phyloP scores from a whole-genome alignment of 2,329 filamentous ascomycete genomes.

The Neopestalotiopsis sp. region DNA sequence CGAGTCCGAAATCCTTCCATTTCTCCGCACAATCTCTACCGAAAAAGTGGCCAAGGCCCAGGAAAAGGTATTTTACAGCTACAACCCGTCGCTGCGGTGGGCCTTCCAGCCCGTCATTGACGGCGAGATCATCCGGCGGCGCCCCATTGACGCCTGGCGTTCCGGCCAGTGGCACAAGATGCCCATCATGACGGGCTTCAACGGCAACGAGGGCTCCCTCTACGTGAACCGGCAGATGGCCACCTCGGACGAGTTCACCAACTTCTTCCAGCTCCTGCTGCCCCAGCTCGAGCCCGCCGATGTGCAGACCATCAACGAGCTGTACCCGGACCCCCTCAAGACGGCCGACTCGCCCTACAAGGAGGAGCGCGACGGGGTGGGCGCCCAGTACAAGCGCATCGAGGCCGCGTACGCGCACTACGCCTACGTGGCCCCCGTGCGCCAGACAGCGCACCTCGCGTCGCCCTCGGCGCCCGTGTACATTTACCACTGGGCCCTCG shows the following conservation, averaged over 20 bases:
- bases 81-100: slow-evolving; percentile 44
- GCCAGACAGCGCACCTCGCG: slow-evolving; percentile 53
- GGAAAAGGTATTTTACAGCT: slow-evolving; percentile 39
- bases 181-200: slow-evolving; percentile 49
- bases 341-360: slow-evolving; percentile 41
- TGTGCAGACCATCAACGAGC: slow-evolving; percentile 38
- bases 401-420: slow-evolving; percentile 61
- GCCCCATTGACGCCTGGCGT: slow-evolving; percentile 33
- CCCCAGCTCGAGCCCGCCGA: slow-evolving; percentile 43
- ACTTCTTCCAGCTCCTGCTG: slow-evolving; percentile 45
- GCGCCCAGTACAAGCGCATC: slow-evolving; percentile 58
- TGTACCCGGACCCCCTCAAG: slow-evolving; percentile 47
- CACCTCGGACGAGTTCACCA: slow-evolving; percentile 38
- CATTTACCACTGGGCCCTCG: slow-evolving; percentile 60
- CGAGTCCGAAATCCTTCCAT: slow-evolving; percentile 50
- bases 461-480: slow-evolving; percentile 48
- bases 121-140: slow-evolving; percentile 33
- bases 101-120: slow-evolving; percentile 62
- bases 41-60: slow-evolving; percentile 38
- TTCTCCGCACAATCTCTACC: slow-evolving; percentile 44
- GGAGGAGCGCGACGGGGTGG: slow-evolving; percentile 47
- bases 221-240: slow-evolving; percentile 46
- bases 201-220: slow-evolving; percentile 48
- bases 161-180: slow-evolving; percentile 35
- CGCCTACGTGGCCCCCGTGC: slow-evolving; percentile 57